Evolutionary conservation across 768 basidiomycete species (phyloP).

Genomic region (Gloeopeniophorella convolvens): DNA sequence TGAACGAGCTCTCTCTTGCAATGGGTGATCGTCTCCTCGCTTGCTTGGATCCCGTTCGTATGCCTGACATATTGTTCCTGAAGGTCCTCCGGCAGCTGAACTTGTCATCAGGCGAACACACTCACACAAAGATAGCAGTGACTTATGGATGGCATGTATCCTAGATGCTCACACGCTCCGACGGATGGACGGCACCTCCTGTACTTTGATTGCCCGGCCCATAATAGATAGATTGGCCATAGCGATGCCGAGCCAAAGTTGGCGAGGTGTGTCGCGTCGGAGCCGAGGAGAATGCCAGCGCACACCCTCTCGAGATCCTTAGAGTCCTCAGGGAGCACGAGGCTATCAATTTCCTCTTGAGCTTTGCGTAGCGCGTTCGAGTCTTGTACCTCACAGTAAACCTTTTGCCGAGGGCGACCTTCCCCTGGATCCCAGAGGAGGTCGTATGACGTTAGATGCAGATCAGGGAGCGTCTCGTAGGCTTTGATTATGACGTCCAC

Average conservation of each 20-base stretch:
- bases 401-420: too few species aligned
- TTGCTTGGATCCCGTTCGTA: too few species aligned
- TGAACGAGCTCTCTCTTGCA: too few species aligned
- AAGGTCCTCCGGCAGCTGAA: too few species aligned
- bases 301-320: constrained; percentile 1
- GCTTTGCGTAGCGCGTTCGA: too few species aligned
- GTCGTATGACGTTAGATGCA: not conserved
- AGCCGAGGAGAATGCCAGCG: constrained; percentile 11
- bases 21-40: too few species aligned
- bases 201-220: constrained; percentile 41
- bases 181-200: constrained; percentile 26
- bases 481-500: not conserved
- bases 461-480: too few species aligned
- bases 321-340: not conserved
- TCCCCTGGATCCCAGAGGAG: too few species aligned
- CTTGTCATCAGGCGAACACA: too few species aligned
- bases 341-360: too few species aligned
- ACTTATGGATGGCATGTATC: constrained; percentile 37
- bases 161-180: constrained; percentile 34
- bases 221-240: constrained; percentile 37
- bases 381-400: not conserved
- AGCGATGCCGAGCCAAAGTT: constrained; percentile 26
- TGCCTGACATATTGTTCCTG: too few species aligned
- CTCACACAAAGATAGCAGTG: too few species aligned
- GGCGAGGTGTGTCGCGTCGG: constrained; percentile 29